A percentile compares a stretch with the other conserved stretches of the same genome.
Conservation (phyloP, 768 basidiomycete genomes). For the Amanita pallidorosea region DNA sequence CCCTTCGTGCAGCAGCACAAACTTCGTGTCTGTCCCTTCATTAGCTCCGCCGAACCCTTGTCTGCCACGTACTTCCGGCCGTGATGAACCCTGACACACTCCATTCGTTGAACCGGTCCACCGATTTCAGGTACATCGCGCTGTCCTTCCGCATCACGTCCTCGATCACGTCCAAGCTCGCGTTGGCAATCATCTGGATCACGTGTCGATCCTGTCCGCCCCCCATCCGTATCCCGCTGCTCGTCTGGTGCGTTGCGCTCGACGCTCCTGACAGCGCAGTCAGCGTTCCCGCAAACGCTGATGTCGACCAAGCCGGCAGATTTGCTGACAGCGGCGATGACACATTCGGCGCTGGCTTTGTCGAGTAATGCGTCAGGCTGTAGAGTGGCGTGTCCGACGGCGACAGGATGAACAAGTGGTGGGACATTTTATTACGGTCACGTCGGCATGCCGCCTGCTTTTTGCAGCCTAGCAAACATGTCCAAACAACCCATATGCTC, state of each 20-base stretch:
- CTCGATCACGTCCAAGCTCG: slow-evolving; percentile 89
- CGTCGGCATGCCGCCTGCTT: neutral
- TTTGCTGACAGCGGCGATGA: slow-evolving; percentile 70
- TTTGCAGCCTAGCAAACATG: neutral
- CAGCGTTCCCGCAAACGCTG: slow-evolving; percentile 82
- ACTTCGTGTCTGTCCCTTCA: slow-evolving; percentile 71
- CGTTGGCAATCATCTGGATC: slow-evolving; percentile 98
- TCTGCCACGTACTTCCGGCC: slow-evolving; percentile 68
- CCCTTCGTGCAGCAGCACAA: slow-evolving; percentile 85
- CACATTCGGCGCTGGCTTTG: slow-evolving; percentile 50
- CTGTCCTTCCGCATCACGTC: slow-evolving; percentile 81
- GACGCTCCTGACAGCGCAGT: slow-evolving; percentile 82
- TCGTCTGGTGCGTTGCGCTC: slow-evolving; percentile 57
- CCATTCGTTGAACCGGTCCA: slow-evolving; percentile 99
- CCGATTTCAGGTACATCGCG: slow-evolving; percentile 82
- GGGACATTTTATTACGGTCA: slow-evolving; percentile 49
- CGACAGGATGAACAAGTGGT: slow-evolving; percentile 78
- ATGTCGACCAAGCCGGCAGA: slow-evolving; percentile 83
- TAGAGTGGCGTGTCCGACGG: slow-evolving; percentile 84
- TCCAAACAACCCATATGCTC: slow-evolving; percentile 3
- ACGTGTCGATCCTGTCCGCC: slow-evolving; percentile 87
- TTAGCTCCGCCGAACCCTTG: slow-evolving; percentile 11
- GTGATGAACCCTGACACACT: slow-evolving; percentile 94
- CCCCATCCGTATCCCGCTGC: slow-evolving; percentile 61
- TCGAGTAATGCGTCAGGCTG: slow-evolving; percentile 72